Conservation (phyloP, 495 filamentous ascomycete genomes). For the Zalerion maritima region DNA sequence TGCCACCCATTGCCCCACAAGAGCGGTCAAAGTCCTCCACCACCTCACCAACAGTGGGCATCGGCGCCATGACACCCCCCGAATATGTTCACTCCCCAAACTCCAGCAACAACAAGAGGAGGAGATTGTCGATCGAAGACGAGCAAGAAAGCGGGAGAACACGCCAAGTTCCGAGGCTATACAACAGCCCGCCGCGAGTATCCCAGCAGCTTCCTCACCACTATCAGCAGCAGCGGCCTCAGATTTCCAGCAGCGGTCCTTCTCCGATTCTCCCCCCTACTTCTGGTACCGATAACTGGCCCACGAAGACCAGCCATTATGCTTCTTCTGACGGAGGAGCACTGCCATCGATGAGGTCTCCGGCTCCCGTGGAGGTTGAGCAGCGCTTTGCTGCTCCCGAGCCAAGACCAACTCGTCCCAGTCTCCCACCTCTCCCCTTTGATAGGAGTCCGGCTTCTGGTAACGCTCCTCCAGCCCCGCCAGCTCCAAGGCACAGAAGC, state of each 20-base stretch:
- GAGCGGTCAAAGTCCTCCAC: conserved; percentile 12
- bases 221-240: neutral
- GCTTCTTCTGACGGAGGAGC: conserved; percentile 8
- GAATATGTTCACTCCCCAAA: conserved; percentile 25
- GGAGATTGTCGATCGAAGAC: conserved; percentile 17
- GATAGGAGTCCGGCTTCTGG: conserved; percentile 8
- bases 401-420: conserved; percentile 16
- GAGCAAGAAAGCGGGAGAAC: conserved; percentile 13
- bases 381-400: conserved; percentile 10
- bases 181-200: conserved; percentile 11
- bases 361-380: conserved; percentile 7
- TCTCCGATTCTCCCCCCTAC: conserved; percentile 11
- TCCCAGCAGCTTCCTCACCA: conserved; percentile 4
- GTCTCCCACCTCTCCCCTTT: conserved; percentile 15
- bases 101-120: conserved; percentile 21
- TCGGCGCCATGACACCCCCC: conserved; percentile 13
- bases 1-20: conserved; percentile 6
- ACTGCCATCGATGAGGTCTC: conserved; percentile 13
- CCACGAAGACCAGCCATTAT: conserved; percentile 15
- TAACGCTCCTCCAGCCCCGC: no score
- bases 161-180: conserved; percentile 20
- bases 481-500: conserved; percentile 9
- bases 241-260: conserved; percentile 7
- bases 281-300: conserved; percentile 16
- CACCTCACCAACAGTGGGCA: conserved; percentile 11